Conservation (phyloP, 306 rosid species). For the Casuarina glauca region DNA sequence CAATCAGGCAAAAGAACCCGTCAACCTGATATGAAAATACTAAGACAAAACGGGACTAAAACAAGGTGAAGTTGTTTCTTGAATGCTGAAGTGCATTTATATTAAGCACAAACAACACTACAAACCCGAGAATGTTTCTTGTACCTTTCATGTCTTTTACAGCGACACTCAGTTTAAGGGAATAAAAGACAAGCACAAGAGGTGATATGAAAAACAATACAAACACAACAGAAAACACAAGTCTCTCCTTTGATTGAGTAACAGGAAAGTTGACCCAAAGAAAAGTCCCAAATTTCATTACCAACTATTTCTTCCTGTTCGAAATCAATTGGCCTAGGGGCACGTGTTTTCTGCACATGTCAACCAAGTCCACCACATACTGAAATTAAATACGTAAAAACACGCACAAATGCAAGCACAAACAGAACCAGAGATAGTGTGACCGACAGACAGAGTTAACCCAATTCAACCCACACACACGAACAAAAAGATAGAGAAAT, state of each 20-base stretch:
- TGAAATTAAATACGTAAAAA: too few species aligned
- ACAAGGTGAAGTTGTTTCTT: neutral
- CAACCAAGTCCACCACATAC: neutral
- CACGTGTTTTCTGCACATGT: too few species aligned
- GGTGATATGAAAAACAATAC: neutral
- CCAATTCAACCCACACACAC: neutral
- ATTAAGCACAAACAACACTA: neutral
- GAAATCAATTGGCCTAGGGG: neutral
- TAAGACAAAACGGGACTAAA: neutral
- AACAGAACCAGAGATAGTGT: too few species aligned
- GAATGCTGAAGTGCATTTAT: neutral
- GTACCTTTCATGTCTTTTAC: neutral
- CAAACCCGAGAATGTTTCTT: neutral
- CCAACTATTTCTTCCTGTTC: neutral
- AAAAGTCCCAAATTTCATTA: neutral
- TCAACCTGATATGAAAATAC: neutral
- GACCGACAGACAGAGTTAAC: neutral
- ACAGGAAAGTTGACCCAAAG: neutral
- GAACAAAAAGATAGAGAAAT: neutral
- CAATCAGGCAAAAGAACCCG: neutral
- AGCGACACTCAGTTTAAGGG: neutral
- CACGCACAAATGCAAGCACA: too few species aligned
- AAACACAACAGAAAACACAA: neutral
- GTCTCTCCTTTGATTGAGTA: neutral
- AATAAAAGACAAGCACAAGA: neutral